These are phyloP conservation scores for Solanum corneliomulleri DNA, from an alignment of 257 asterid genomes.

Conservation along the genomic window DNA sequence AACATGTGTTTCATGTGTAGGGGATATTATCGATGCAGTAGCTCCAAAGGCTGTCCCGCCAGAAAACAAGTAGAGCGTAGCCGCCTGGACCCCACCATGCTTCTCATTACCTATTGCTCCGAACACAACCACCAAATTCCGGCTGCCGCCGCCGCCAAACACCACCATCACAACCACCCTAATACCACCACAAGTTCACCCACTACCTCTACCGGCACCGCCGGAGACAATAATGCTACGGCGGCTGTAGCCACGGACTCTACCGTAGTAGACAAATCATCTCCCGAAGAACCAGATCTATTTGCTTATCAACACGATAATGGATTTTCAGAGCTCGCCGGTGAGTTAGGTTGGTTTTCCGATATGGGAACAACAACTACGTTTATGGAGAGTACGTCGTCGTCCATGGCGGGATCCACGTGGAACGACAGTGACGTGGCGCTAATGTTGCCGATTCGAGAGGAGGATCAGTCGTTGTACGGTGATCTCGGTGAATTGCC, in stretches of 20 bases:
- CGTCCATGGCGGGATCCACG: slow-evolving; percentile 28
- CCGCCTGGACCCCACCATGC: slow-evolving; percentile 65
- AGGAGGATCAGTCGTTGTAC: slow-evolving; percentile 58
- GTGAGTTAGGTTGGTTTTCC: slow-evolving; percentile 64
- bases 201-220: neutral
- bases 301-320: slow-evolving; percentile 17
- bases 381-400: slow-evolving; percentile 30
- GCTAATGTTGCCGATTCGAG: slow-evolving; percentile 40
- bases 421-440: slow-evolving; percentile 40
- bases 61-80: slow-evolving; percentile 82
- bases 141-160: slow-evolving; percentile 28
- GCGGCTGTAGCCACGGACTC: neutral
- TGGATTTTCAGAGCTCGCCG: slow-evolving; percentile 38
- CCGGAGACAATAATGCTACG: neutral
- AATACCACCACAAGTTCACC: neutral
- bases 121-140: slow-evolving; percentile 53
- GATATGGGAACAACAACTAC: slow-evolving; percentile 41
- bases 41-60: slow-evolving; percentile 77
- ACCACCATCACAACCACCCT: slow-evolving; percentile 23
- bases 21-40: slow-evolving; percentile 78
- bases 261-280: neutral
- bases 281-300: slow-evolving; percentile 26
- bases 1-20: slow-evolving; percentile 39
- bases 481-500: slow-evolving; percentile 85
- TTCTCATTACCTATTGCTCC: slow-evolving; percentile 55